Conservation (phyloP, 805 yeast species). For the Cyberlindnera veronae region DNA sequence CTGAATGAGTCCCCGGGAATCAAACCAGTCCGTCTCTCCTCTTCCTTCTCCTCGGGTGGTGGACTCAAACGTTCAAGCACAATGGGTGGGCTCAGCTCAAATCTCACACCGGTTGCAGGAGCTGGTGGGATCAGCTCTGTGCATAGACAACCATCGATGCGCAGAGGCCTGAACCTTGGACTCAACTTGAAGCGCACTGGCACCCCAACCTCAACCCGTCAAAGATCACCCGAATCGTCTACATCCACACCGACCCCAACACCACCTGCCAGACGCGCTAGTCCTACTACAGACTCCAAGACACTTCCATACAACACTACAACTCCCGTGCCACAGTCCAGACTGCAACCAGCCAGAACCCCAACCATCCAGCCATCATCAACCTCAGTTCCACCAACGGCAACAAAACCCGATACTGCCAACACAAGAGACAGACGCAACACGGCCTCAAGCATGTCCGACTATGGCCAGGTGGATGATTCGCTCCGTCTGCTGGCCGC, state of each 20-base stretch:
- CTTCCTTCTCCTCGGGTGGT: neutral
- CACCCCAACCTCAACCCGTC: slow-evolving; percentile 1
- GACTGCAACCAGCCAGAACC: too few species aligned
- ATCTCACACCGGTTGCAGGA: too few species aligned
- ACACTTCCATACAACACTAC: neutral
- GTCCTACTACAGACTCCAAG: neutral
- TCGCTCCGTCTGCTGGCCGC: slow-evolving; percentile 59
- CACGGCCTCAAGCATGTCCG: slow-evolving; percentile 17
- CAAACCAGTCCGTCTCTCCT: slow-evolving; percentile 6
- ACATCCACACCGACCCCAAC: neutral
- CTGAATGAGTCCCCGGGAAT: neutral
- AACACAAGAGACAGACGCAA: slow-evolving; percentile 19
- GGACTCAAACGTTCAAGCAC: slow-evolving; percentile 25
- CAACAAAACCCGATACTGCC: neutral
- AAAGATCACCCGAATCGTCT: neutral
- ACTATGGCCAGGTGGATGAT: slow-evolving; percentile 42
- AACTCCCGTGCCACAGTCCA: too few species aligned
- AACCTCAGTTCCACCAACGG: too few species aligned
- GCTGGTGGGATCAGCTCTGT: slow-evolving; percentile 20
- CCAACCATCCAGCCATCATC: too few species aligned
- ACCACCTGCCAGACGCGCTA: neutral
- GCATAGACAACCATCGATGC: slow-evolving; percentile 18
- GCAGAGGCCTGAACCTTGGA: slow-evolving; percentile 25
- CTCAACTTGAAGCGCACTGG: slow-evolving; percentile 11
- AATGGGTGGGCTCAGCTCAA: too few species aligned